These are phyloP conservation scores for Zygosaccharomyces rouxii DNA, from an alignment of 805 yeast species.

Conservation along the genomic window DNA sequence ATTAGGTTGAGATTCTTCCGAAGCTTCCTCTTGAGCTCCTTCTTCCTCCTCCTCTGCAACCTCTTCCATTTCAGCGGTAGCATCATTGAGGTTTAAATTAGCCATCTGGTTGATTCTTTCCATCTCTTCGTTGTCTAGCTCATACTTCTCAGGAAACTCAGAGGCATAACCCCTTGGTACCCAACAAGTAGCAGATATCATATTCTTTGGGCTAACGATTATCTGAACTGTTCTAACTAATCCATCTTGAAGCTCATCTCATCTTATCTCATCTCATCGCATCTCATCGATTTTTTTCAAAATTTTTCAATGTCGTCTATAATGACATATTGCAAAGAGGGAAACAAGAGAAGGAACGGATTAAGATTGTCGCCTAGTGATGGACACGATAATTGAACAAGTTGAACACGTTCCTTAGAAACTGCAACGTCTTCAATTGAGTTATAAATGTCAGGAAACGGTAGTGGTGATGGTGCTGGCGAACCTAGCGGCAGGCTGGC, in stretches of 20 bases:
- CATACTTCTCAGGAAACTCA: slow-evolving; percentile 86
- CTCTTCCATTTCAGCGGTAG: slow-evolving; percentile 56
- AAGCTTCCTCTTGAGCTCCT: slow-evolving; percentile 27
- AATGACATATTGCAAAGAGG: neutral
- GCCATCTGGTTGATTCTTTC: slow-evolving; percentile 85
- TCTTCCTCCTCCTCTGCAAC: slow-evolving; percentile 37
- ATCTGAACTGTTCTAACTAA: neutral
- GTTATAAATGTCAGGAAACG: neutral
- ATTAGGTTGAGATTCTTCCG: slow-evolving; percentile 4
- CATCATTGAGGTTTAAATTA: slow-evolving; percentile 72
- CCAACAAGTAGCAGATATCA: slow-evolving; percentile 94
- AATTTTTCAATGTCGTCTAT: slow-evolving; percentile 12
- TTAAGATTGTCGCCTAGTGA: neutral
- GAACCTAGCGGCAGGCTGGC: slow-evolving; percentile 32
- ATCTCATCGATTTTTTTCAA: slow-evolving; percentile 18
- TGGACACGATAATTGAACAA: neutral
- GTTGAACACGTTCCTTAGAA: neutral
- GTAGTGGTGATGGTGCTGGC: slow-evolving; percentile 3
- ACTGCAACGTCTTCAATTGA: neutral
- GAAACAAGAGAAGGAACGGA: neutral
- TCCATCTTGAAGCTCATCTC: neutral
- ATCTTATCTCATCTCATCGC: slow-evolving; percentile 16
- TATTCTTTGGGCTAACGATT: slow-evolving; percentile 24
- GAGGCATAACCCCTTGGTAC: slow-evolving; percentile 94
- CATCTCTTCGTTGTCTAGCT: slow-evolving; percentile 87